Evolutionary conservation across 805 yeast genomes (phyloP), one percentile per base, ranked within the genome.

Genomic region (Wickerhamiella australiensis): DNA sequence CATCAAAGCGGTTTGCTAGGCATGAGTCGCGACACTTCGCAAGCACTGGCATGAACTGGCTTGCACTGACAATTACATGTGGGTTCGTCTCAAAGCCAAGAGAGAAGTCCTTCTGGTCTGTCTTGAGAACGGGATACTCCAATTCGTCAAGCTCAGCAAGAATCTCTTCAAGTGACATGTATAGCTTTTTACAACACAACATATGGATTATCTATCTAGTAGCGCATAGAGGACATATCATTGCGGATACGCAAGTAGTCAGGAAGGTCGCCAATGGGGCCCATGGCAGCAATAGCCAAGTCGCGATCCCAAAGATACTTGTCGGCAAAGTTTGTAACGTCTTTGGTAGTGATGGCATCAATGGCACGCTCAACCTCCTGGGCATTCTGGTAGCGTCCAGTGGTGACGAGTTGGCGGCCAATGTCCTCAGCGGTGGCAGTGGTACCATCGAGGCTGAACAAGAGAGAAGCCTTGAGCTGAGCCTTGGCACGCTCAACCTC

Each of bases 341-440:
- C 96, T 35, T 78, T 74, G 59, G 77, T 80, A 8, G 85, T 76
- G 54, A 92, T 84, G 42, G 75, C 70, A 58, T 86, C 87, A 12
- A 92, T 92, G 52, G 82, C 76, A 51, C 74, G 72, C 60, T 82
- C 82, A 11, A 81, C 80, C 55, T 80, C 85, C 61, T 79, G 83
- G 3, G 92, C 87, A 5, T 82, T 67, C 55, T 81, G 70, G 58
- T 86, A 71, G 58, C 69, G 74, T 26, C 98, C 98, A 2, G 97
- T 88, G 48, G 96, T 90, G 41, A 92, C 95, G 50, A 92, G 73
- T 66, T 92, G 98, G 67, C 98, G 80, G 23, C 98, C 98, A 58
- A 92, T 86, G 66, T 92, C 97, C 68, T 92, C 99, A 27, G 96
- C 96, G 46, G 87, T 79, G 5, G 96, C 90, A 6, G 97, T 87